Evolutionary conservation across 1,284 basidiomycete genomes (phyloP).

Genomic region (Bondarzewia mesenterica): DNA sequence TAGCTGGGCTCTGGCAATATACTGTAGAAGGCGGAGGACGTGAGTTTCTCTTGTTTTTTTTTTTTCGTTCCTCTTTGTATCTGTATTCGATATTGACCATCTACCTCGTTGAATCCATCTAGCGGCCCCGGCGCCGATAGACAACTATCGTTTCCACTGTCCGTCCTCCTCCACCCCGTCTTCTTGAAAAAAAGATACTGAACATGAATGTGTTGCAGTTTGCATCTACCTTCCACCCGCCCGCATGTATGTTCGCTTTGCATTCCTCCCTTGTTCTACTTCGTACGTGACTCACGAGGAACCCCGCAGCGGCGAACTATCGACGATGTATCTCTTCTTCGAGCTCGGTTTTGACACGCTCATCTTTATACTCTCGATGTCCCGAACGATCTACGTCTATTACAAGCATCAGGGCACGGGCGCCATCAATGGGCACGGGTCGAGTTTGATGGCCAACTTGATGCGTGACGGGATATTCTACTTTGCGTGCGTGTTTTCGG

Average conservation of each 20-base stretch:
- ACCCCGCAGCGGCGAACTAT: constrained; percentile 1
- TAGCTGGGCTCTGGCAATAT: constrained; percentile 12
- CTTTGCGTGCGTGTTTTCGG: constrained; percentile 9
- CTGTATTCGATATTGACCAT: too few species aligned
- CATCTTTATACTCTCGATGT: constrained; percentile 13
- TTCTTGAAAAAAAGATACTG: too few species aligned
- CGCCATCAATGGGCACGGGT: background rate
- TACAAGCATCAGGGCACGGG: constrained; percentile 4
- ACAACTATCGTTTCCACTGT: constrained; percentile 14
- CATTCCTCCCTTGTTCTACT: background rate
- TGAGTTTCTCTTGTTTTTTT: constrained; percentile 3
- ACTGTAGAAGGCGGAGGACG: constrained; percentile 8
- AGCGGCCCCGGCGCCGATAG: constrained; percentile 12
- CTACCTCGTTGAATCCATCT: background rate
- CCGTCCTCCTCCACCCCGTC: background rate
- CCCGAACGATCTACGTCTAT: constrained; percentile 12
- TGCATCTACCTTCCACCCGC: constrained; percentile 14
- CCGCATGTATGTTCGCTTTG: constrained; percentile 10
- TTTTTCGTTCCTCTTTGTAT: constrained; percentile 3
- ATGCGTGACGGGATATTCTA: constrained; percentile 13
- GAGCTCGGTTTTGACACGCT: constrained; percentile 13
- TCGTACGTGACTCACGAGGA: background rate
- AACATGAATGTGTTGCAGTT: constrained; percentile 3
- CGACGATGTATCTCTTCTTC: constrained; percentile 12
- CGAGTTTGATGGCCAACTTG: constrained; percentile 6